Evolutionary conservation across 192 early-diverging fungal species (phyloP), one percentile per base, ranked within the genome.

Genomic region (Backusella westeae): DNA sequence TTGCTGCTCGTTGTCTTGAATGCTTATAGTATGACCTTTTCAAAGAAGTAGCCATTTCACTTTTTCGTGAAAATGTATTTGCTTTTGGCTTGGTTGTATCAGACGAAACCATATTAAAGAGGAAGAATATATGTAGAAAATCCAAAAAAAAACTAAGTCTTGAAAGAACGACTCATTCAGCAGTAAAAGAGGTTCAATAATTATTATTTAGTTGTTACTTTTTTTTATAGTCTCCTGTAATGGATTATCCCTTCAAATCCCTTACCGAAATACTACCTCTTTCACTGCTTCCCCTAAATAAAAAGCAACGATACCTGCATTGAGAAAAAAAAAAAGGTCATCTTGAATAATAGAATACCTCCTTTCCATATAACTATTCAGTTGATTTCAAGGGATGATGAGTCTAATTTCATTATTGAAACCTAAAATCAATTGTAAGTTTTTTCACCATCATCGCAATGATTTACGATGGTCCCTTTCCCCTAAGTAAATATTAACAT

Each of bases 221-320:
- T 63, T 53, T 63, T 63, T 63, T 63, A 63, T 63, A 63, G 56
- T 23, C 56, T 63, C 56, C 56, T 63, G 56, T 32, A 68, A 19
- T 68, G 67, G n/a, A 68, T 38, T 68, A 34, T 68, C 67, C 67
- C 67, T 68, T 34, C 34, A 68, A 38, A 38, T 68, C 67, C 67
- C 67, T 38, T 23, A 34, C 67, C 67, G 67, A 34, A 34, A 34
- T 23, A 68, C 34, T 23, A 0, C 67, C 66, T 68, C 67, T 68
- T 63, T 63, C 26, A 29, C 23, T 63, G n/a, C 2, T 29, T 9
- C 56, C 56, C 56, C 56, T 63, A 29, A 63, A 23, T 63, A 63
- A 10, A 63, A 63, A 63, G 26, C 12, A 29, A 63, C 21, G 3
- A 63, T 63, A 63, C 56, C 26, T 63, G 56, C 56, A 63, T 63